Percentiles rank a stretch among this genome's conserved stretches.
These are phyloP conservation scores for Acmispon strigosus DNA, from an alignment of 306 rosid genomes.

Conservation along the genomic window DNA sequence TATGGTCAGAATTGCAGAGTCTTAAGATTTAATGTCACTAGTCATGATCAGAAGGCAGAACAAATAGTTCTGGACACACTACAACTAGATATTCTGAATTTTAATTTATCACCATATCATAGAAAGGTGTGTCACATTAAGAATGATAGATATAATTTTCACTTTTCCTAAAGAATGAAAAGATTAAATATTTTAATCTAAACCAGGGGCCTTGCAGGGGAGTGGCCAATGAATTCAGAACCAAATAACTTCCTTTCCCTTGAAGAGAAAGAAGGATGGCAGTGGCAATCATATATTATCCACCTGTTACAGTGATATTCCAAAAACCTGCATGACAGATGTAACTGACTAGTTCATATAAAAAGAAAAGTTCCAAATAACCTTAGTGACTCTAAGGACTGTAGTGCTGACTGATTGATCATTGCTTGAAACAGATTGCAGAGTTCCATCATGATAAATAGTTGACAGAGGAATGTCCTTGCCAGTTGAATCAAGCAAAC, in stretches of 20 bases:
- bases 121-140: neutral
- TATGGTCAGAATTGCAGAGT: neutral
- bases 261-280: neutral
- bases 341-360: conserved; percentile 1
- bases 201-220: neutral
- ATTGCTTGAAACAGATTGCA: conserved; percentile 51
- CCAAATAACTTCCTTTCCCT: neutral
- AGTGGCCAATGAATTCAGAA: neutral
- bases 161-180: neutral
- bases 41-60: neutral
- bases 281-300: neutral
- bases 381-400: conserved; percentile 90
- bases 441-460: conserved; percentile 57
- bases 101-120: neutral
- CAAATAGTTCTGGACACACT: neutral
- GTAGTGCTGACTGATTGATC: conserved; percentile 59
- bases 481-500: conserved; percentile 77
- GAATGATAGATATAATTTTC: neutral
- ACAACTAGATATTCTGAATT: neutral
- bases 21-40: neutral
- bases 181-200: neutral
- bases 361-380: conserved; percentile 24
- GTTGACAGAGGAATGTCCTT: conserved; percentile 65
- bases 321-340: neutral
- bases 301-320: neutral